Percentiles rank a stretch among this genome's conserved stretches.
Evolutionary conservation across 345 rosid genomes (phyloP).

Genomic region (Boechera divaricarpa): DNA sequence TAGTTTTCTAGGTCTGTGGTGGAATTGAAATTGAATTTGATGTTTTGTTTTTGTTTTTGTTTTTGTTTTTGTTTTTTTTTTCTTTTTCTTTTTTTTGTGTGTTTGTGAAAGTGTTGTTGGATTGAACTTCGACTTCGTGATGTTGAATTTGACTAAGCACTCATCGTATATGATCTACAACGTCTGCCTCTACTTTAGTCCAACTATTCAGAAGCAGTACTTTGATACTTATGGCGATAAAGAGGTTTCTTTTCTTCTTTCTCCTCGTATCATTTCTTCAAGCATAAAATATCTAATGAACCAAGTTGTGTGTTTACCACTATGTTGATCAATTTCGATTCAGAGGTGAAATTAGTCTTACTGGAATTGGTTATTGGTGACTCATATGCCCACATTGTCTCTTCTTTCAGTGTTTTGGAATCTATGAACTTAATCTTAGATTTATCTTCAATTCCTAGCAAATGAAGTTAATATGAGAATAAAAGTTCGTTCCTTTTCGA

Average conservation of each 20-base stretch:
- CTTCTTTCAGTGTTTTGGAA: conserved; percentile 2
- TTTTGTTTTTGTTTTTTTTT: no score
- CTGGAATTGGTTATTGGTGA: not conserved
- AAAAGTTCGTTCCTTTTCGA: not conserved
- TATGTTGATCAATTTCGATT: no score
- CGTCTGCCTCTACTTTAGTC: conserved; percentile 82
- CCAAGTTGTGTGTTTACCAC: no score
- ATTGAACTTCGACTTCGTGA: conserved; percentile 87
- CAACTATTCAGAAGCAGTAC: conserved; percentile 79
- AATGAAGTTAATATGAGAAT: not conserved
- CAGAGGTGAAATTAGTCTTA: not conserved
- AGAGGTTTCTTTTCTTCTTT: conserved; percentile 35
- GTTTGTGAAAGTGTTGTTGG: conserved; percentile 70
- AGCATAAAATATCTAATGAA: not conserved
- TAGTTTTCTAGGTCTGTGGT: not conserved
- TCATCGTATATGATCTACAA: conserved; percentile 93
- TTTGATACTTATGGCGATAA: conserved; percentile 66
- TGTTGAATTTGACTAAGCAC: conserved; percentile 93
- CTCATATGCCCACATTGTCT: not conserved
- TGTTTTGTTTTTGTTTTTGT: not conserved
- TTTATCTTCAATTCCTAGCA: not conserved
- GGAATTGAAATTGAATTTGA: not conserved
- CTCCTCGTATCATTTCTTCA: not conserved
- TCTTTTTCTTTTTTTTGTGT: no score
- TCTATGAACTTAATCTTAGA: not conserved